phyloP scores from a whole-genome alignment of 129 eudicot species.

The Chrysanthemum makinoi region DNA sequence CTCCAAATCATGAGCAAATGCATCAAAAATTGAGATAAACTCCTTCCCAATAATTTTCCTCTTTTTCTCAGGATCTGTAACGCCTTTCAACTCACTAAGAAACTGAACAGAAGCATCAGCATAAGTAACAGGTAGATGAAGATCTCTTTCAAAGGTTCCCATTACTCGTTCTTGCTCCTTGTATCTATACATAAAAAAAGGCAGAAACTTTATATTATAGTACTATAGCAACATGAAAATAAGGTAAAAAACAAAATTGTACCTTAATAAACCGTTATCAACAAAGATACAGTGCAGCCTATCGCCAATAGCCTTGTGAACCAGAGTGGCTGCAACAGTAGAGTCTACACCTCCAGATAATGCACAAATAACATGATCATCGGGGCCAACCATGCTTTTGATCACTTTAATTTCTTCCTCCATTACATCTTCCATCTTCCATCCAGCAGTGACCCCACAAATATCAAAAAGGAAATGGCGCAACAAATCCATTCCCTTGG shows the following conservation, averaged over 20 bases:
- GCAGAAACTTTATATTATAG: neutral
- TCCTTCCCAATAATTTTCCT: conserved; percentile 93
- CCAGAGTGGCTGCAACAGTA: conserved; percentile 96
- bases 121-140: conserved; percentile 92
- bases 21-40: conserved; percentile 80
- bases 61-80: conserved; percentile 74
- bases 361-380: conserved; percentile 94
- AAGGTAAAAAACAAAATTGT: conserved; percentile 10
- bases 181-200: conserved; percentile 41
- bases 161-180: conserved; percentile 88
- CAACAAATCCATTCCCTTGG: conserved; percentile 77
- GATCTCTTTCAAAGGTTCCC: conserved; percentile 92
- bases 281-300: conserved; percentile 92
- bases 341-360: conserved; percentile 97
- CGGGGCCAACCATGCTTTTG: conserved; percentile 57
- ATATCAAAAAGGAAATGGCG: conserved; percentile 67
- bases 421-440: conserved; percentile 91
- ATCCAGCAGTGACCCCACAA: conserved; percentile 72
- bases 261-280: conserved; percentile 90
- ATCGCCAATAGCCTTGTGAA: conserved; percentile 89
- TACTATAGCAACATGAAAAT: neutral
- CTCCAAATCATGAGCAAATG: conserved; percentile 82
- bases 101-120: conserved; percentile 84
- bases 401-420: conserved; percentile 78
- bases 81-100: conserved; percentile 83